Evolutionary conservation across 2,329 filamentous ascomycete species (phyloP), one percentile per base, ranked within the genome.

Genomic region (Aphanocladium album): DNA sequence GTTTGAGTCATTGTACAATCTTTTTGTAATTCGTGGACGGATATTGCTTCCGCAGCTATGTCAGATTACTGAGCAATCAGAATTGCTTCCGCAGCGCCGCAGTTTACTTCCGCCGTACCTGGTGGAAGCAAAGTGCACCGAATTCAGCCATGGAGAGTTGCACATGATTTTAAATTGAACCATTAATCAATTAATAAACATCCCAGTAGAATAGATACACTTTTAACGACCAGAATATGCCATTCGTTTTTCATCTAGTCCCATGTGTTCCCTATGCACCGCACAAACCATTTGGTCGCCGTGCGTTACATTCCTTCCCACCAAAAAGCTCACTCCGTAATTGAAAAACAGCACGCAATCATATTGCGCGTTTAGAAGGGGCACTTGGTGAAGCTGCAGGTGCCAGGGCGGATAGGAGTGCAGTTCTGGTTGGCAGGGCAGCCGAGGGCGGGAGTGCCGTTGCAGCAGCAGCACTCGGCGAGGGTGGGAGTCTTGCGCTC

Each of bases 401-500:
- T 58, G 47, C 57, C 41, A 46, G 50, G 17, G 21, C 57, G 59
- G 52, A 63, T 60, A 27, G 33, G 50, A 9, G 64, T 46, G 58
- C 63, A 64, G 41, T 63, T 30, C 54, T 55, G 61, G 50, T 39
- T 35, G n/a, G 37, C 63, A 35, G 58, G 46, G 50, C 64, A 64
- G 47, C 61, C 62, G 27, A 65, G 54, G 9, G 52, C 55, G 2
- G 62, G 64, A 3, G 54, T 54, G 37, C 56, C 62, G 56, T 65
- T 57, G 58, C 61, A 65, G 59, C 62, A 60, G 62, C 56, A 62
- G 41, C 63, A 62, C 25, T 65, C 61, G 27, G 61, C 64, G 27
- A 61, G 60, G 27, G 63, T 62, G 8, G 58, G 62, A 7, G 27
- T 12, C 30, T 60, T 60, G 57, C 60, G 62, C 39, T 19, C 35